A percentile compares a stretch with the other conserved stretches of the same genome.
Evolutionary conservation across 805 yeast species (phyloP).

Genomic region (Lachancea thermotolerans): DNA sequence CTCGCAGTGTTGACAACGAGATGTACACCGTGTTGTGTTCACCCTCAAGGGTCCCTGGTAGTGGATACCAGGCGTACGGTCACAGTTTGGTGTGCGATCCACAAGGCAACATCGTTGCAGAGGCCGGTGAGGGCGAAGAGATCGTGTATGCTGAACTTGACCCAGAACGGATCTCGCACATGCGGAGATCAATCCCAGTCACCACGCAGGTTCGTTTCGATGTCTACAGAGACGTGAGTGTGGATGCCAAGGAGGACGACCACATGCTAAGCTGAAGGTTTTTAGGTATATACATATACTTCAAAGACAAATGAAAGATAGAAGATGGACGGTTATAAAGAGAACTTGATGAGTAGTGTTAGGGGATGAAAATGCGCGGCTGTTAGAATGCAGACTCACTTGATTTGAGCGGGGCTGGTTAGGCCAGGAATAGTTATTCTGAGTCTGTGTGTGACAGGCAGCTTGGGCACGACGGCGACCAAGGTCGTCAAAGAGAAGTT

Average conservation of each 20-base stretch:
- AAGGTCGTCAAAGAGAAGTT: conserved; percentile 71
- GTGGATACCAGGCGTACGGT: conserved; percentile 58
- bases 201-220: conserved; percentile 66
- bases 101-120: conserved; percentile 51
- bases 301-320: neutral
- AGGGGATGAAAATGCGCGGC: too few relatives aligned
- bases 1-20: conserved; percentile 73
- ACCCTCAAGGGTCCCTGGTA: conserved; percentile 70
- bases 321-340: too few relatives aligned
- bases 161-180: conserved; percentile 47
- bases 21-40: conserved; percentile 72
- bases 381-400: conserved; percentile 1
- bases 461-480: conserved; percentile 84
- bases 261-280: neutral
- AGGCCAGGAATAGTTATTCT: conserved; percentile 55
- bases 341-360: too few relatives aligned
- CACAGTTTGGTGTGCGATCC: conserved; percentile 63
- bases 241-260: conserved; percentile 2
- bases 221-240: conserved; percentile 35
- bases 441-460: conserved; percentile 74
- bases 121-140: conserved; percentile 75
- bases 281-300: neutral
- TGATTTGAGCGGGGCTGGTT: conserved; percentile 35
- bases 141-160: conserved; percentile 69
- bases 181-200: conserved; percentile 65